Base-by-base conservation (phyloP, 164 flowering plant species). In the Euptelea pleiosperma region DNA sequence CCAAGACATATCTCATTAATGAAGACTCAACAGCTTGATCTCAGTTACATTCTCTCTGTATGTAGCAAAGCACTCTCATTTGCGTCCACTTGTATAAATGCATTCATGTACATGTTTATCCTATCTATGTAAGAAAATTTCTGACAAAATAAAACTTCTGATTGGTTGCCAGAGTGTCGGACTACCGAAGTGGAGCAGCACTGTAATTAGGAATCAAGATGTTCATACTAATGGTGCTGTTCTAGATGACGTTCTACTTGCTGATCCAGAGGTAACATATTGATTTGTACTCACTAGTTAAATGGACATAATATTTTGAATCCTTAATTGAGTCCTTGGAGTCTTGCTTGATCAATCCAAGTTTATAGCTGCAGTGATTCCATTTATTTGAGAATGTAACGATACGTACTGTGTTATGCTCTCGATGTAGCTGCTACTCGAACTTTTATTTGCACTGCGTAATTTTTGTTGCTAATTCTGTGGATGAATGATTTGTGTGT, bases 21-120 rank as follows among this genome's bases (percentile, higher is more conserved):
- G 82, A 93, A 93, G 77, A 93, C 99, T 54, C 97, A 88, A 70
- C 89, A 90, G 75, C 86, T 93, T 70, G 97, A 93, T 73, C 93
- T 93, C 37, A 65, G 77, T 67, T 90, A 82, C 71, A 70, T 93
- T 67, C 83, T 88, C 57, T 82, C 93, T 26, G 97, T 93, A 78
- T 41, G 88, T 80, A 21, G 66, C 33, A 22, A 29, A 15, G 35
- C 31, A 41, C 14, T 56, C 7, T 47, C 24, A 43, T 26, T 22
- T 19, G 19, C 28, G 19, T 54, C 50, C 33, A 16, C 16, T 16
- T 67, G 39, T 37, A 10, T 39, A n/a, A 34, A 12, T 52, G 37
- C 12, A 18, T 26, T 28, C 24, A n/a, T 28, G 12, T 55, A 26
- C 24, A 22, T 49, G 40, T 44, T n/a, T 15, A 34, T 44, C 6